These are phyloP conservation scores for Cutaneotrichosporon sp. DNA, from an alignment of 1,284 basidiomycete genomes.

Conservation along the genomic window DNA sequence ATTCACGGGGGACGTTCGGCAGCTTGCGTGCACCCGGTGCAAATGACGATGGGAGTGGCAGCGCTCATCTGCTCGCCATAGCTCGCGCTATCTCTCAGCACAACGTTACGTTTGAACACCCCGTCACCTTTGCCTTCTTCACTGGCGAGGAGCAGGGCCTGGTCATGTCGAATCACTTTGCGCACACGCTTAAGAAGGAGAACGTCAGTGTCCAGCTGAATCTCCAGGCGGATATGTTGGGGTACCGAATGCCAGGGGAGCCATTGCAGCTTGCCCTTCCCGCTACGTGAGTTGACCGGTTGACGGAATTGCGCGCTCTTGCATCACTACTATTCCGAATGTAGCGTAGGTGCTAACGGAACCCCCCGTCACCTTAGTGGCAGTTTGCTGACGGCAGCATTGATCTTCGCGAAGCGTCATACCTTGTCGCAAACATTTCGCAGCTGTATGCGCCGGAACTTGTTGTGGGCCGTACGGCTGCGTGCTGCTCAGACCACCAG, in stretches of 20 bases:
- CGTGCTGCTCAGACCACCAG: conserved; percentile 81
- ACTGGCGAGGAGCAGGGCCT: conserved; percentile 57
- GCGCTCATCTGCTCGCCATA: conserved; percentile 70
- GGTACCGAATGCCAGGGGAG: conserved; percentile 68
- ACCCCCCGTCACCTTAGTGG: conserved; percentile 3
- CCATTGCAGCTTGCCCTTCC: conserved; percentile 75
- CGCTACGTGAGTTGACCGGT: conserved; percentile 46
- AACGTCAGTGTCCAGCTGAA: conserved; percentile 72
- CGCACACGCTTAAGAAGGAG: conserved; percentile 39
- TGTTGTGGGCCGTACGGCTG: conserved; percentile 68
- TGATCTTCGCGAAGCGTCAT: conserved; percentile 69
- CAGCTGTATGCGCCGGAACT: conserved; percentile 73
- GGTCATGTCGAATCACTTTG: conserved; percentile 53
- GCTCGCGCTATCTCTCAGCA: conserved; percentile 66
- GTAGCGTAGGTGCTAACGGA: neutral
- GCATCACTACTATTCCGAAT: neutral
- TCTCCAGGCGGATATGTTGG: conserved; percentile 86
- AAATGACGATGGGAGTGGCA: conserved; percentile 68
- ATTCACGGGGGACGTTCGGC: conserved; percentile 81
- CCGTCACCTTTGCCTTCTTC: conserved; percentile 53
- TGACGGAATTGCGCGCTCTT: conserved; percentile 15
- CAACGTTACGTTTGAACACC: conserved; percentile 57
- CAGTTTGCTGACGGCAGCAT: conserved; percentile 58
- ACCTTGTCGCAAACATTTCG: conserved; percentile 71
- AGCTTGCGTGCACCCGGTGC: conserved; percentile 67